Percentiles rank a stretch among this genome's conserved stretches.
Evolutionary conservation across 176 grass and related monocot species (phyloP).

Genomic region (Areca catechu): DNA sequence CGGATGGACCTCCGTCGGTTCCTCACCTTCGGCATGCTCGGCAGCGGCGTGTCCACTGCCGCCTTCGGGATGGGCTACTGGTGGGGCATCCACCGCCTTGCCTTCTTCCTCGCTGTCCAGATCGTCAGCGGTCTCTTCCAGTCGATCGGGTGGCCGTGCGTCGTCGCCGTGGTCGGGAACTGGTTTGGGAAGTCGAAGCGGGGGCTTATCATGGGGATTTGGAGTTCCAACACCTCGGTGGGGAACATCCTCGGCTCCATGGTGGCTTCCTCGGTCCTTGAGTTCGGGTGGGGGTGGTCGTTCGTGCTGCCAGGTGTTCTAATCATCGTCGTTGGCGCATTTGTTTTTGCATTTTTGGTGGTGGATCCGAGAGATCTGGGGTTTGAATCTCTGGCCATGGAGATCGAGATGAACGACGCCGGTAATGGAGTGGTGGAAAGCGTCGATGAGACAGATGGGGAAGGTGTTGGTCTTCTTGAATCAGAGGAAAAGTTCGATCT

Average conservation of each 20-base stretch:
- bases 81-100: conserved; percentile 43
- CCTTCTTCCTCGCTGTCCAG: conserved; percentile 61
- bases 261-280: conserved; percentile 69
- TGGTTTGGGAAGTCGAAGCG: conserved; percentile 70
- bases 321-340: conserved; percentile 31
- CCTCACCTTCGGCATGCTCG: conserved; percentile 64
- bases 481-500: conserved; percentile 20
- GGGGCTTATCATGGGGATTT: conserved; percentile 81
- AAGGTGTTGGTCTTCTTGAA: conserved; percentile 31
- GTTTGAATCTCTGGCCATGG: conserved; percentile 23
- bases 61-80: conserved; percentile 70
- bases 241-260: conserved; percentile 81
- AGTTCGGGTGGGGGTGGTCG: conserved; percentile 89
- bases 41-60: conserved; percentile 46
- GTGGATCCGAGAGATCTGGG: conserved; percentile 54
- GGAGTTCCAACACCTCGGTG: conserved; percentile 81
- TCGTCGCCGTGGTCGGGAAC: conserved; percentile 82
- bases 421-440: conserved; percentile 34
- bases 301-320: conserved; percentile 52
- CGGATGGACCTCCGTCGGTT: conserved; percentile 70
- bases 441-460: conserved; percentile 40
- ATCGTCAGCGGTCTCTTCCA: conserved; percentile 64
- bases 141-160: conserved; percentile 85
- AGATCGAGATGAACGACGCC: conserved; percentile 72
- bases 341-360: conserved; percentile 51